Evolutionary conservation across 192 early-diverging fungal genomes (phyloP).

Genomic region (Diversispora epigaea): DNA sequence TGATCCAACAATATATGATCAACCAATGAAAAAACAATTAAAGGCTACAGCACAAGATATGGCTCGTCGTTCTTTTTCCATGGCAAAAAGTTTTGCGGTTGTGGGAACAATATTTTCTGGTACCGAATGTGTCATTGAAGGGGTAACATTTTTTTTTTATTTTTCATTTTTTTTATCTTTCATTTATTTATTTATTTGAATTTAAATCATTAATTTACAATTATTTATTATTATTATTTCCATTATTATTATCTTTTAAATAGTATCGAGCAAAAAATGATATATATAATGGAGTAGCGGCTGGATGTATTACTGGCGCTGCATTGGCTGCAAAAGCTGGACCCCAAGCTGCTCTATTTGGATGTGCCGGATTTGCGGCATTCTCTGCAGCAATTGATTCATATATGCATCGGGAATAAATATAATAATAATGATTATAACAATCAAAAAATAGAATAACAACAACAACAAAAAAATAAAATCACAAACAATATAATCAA

Average conservation of each 20-base stretch:
- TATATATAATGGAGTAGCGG: slow-evolving; percentile 82
- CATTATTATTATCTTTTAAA: neutral
- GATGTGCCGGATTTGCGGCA: slow-evolving; percentile 92
- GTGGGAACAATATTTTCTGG: slow-evolving; percentile 91
- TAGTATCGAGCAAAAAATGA: slow-evolving; percentile 93
- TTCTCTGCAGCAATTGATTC: slow-evolving; percentile 92
- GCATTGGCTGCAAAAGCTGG: slow-evolving; percentile 74
- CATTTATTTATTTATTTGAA: neutral
- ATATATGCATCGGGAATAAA: slow-evolving; percentile 69
- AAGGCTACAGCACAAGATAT: slow-evolving; percentile 85
- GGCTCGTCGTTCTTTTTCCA: slow-evolving; percentile 73
- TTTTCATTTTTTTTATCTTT: neutral
- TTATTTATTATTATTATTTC: too few species aligned
- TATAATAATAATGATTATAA: too few species aligned
- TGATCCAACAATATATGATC: slow-evolving; percentile 60
- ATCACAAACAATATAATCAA: too few species aligned
- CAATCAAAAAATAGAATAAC: too few species aligned
- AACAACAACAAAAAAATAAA: too few species aligned
- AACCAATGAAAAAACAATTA: slow-evolving; percentile 83
- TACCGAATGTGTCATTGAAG: slow-evolving; percentile 94
- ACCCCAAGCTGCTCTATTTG: slow-evolving; percentile 69
- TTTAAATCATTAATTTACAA: neutral
- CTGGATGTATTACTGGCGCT: slow-evolving; percentile 93
- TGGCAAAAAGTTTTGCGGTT: slow-evolving; percentile 91
- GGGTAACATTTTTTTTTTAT: slow-evolving; percentile 42